A percentile compares a stretch with the other conserved stretches of the same genome.
Conservation (phyloP, 2,329 filamentous ascomycete genomes). For the Ciborinia camelliae region DNA sequence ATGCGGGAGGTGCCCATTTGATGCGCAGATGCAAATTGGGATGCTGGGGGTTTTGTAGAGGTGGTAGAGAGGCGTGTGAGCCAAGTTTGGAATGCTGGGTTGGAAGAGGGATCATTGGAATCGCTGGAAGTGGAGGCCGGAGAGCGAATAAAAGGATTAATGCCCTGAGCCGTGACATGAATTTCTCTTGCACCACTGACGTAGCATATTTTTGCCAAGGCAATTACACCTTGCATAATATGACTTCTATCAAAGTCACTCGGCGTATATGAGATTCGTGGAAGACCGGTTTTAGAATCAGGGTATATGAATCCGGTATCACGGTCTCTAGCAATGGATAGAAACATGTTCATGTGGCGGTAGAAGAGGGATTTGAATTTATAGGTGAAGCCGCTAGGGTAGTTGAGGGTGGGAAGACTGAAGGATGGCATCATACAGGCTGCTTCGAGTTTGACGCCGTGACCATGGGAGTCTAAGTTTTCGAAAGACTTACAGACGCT, state of each 20-base stretch:
- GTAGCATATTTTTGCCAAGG: constrained; percentile 72
- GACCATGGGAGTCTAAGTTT: constrained; percentile 74
- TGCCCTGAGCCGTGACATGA: constrained; percentile 57
- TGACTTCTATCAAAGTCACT: constrained; percentile 70
- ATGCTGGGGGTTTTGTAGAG: constrained; percentile 4
- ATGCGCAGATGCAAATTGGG: constrained; percentile 65
- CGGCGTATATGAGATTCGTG: constrained; percentile 65
- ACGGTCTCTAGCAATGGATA: constrained; percentile 71
- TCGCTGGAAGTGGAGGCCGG: not conserved
- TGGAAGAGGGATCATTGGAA: constrained; percentile 39
- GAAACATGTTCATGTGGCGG: constrained; percentile 67
- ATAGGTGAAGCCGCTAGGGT: constrained; percentile 64
- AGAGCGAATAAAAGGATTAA: constrained; percentile 55
- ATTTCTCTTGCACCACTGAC: constrained; percentile 80
- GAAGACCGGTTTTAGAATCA: constrained; percentile 63
- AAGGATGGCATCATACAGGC: constrained; percentile 69
- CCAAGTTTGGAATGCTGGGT: constrained; percentile 61
- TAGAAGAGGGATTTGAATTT: constrained; percentile 69
- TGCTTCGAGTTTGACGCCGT: constrained; percentile 79
- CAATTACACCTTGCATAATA: constrained; percentile 68
- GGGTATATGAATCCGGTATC: constrained; percentile 71
- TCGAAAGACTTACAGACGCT: constrained; percentile 73
- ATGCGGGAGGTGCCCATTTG: constrained; percentile 80
- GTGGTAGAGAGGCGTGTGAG: constrained; percentile 38
- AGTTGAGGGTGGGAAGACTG: constrained; percentile 61